A percentile compares a stretch with the other conserved stretches of the same genome.
phyloP scores from a whole-genome alignment of 2,329 filamentous ascomycete genomes.

The Talaromyces sp. region DNA sequence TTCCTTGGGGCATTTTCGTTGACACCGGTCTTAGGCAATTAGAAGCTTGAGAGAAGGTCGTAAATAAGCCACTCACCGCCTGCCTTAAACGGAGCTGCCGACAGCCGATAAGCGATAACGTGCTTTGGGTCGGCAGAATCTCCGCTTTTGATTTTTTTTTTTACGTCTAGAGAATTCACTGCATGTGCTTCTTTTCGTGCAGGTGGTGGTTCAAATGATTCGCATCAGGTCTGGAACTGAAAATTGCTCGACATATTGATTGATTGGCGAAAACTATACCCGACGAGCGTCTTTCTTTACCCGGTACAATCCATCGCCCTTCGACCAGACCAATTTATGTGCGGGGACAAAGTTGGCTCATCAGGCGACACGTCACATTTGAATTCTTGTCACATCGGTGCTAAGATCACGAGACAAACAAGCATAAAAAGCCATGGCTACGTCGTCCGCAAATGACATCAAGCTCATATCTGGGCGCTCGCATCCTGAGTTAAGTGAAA shows the following conservation, averaged over 20 bases:
- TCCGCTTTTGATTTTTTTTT: neutral
- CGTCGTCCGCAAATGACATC: slow-evolving; percentile 52
- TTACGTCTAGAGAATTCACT: neutral
- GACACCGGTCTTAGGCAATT: too few relatives aligned
- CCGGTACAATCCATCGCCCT: neutral
- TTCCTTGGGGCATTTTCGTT: too few relatives aligned
- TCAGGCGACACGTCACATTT: neutral
- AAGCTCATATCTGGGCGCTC: slow-evolving; percentile 71
- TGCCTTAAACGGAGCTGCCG: slow-evolving; percentile 6
- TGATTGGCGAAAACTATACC: neutral
- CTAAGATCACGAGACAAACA: neutral
- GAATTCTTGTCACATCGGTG: neutral
- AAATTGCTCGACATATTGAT: neutral
- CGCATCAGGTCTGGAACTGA: neutral
- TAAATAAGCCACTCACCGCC: too few relatives aligned
- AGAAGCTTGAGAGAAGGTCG: too few relatives aligned
- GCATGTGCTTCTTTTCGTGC: neutral
- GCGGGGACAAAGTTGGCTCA: neutral
- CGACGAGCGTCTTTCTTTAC: neutral
- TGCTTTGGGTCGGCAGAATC: neutral
- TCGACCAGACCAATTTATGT: neutral
- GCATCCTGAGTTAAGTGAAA: slow-evolving; percentile 64
- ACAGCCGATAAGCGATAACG: slow-evolving; percentile 11
- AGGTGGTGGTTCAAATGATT: neutral
- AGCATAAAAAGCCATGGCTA: neutral